Conservation (phyloP, 306 rosid species). For the Vachellia collinsii region DNA sequence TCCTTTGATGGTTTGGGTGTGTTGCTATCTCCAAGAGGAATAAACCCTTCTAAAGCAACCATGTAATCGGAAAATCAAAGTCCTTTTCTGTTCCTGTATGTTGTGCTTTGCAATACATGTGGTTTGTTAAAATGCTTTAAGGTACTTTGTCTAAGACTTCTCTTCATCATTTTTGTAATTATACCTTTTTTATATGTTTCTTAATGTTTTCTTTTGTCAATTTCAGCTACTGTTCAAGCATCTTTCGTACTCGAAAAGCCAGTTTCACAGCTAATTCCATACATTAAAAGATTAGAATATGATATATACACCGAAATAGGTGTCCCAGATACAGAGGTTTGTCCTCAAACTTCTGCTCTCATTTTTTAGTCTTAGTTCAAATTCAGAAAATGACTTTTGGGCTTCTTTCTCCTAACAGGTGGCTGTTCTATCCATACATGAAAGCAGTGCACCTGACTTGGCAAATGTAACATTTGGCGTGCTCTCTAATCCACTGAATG, state of each 20-base stretch:
- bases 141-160: neutral
- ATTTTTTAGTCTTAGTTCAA: constrained; percentile 12
- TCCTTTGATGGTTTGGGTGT: constrained; percentile 25
- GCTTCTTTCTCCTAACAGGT: constrained; percentile 59
- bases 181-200: neutral
- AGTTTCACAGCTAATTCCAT: constrained; percentile 75
- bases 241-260: constrained; percentile 82
- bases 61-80: constrained; percentile 11
- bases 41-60: constrained; percentile 11
- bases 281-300: constrained; percentile 65
- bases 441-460: constrained; percentile 53
- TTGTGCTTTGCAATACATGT: constrained; percentile 11
- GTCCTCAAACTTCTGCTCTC: constrained; percentile 31
- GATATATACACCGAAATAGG: constrained; percentile 80
- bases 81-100: constrained; percentile 30
- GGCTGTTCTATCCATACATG: constrained; percentile 76
- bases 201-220: constrained; percentile 19
- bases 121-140: constrained; percentile 14
- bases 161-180: neutral
- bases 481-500: constrained; percentile 70
- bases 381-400: constrained; percentile 37
- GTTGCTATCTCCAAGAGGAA: neutral
- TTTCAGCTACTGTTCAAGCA: constrained; percentile 82
- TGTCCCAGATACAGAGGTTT: constrained; percentile 75
- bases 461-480: constrained; percentile 78